Percentiles rank a stretch among this genome's conserved stretches.
Conservation (phyloP, 2,329 filamentous ascomycete species). For the Phialocephala sp. region DNA sequence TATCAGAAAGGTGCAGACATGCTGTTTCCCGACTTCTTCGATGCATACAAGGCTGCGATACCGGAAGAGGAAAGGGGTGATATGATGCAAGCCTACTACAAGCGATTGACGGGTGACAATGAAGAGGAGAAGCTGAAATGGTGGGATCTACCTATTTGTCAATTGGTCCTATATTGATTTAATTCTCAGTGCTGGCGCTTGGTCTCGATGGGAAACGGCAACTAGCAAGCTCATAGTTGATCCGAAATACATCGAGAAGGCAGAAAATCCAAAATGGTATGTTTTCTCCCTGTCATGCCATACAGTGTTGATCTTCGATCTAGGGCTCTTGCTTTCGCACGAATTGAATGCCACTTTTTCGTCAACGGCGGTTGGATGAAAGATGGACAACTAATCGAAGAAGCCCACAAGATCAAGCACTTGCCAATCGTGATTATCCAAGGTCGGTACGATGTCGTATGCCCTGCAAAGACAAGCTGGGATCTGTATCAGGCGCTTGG, state of each 20-base stretch:
- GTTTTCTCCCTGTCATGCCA: neutral
- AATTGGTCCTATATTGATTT: slow-evolving; percentile 6
- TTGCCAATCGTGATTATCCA: slow-evolving; percentile 48
- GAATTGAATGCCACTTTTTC: slow-evolving; percentile 52
- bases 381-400: slow-evolving; percentile 47
- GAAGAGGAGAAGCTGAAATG: slow-evolving; percentile 41
- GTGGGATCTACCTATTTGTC: slow-evolving; percentile 23
- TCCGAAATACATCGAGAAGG: slow-evolving; percentile 38
- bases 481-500: slow-evolving; percentile 48
- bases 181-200: slow-evolving; percentile 36
- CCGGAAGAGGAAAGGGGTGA: slow-evolving; percentile 47
- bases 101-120: slow-evolving; percentile 44
- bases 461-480: slow-evolving; percentile 50
- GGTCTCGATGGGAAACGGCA: slow-evolving; percentile 39
- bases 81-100: slow-evolving; percentile 47
- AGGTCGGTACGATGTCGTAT: slow-evolving; percentile 53
- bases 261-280: slow-evolving; percentile 39
- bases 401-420: slow-evolving; percentile 40
- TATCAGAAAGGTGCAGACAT: slow-evolving; percentile 41
- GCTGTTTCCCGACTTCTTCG: slow-evolving; percentile 48
- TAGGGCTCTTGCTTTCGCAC: slow-evolving; percentile 46
- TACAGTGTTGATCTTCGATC: neutral
- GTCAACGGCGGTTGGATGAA: slow-evolving; percentile 48
- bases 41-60: slow-evolving; percentile 45
- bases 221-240: slow-evolving; percentile 40